phyloP scores from a whole-genome alignment of 345 rosid genomes.

The Gossypium mustelinum region DNA sequence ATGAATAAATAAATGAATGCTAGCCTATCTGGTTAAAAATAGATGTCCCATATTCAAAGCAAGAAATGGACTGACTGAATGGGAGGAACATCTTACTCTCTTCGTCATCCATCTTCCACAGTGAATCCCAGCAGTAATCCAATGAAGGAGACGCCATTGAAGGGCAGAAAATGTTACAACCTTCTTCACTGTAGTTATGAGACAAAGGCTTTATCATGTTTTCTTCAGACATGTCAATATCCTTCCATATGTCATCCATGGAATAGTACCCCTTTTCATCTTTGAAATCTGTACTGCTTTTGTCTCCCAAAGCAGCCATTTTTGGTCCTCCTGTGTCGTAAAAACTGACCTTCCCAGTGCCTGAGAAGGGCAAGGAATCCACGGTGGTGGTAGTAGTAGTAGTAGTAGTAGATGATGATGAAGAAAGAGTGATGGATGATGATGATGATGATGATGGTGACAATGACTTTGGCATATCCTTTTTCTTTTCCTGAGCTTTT shows the following conservation, averaged over 20 bases:
- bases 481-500: constrained; percentile 73
- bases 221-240: constrained; percentile 55
- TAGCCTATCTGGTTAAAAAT: constrained; percentile 44
- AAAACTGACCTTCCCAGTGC: constrained; percentile 57
- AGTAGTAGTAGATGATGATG: constrained; percentile 40
- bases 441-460: constrained; percentile 41
- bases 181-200: constrained; percentile 45
- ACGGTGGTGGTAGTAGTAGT: constrained; percentile 34
- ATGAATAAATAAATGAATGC: constrained; percentile 46
- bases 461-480: constrained; percentile 34
- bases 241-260: constrained; percentile 93
- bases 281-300: constrained; percentile 33
- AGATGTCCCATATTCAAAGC: constrained; percentile 37
- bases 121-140: constrained; percentile 53
- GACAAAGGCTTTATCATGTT: constrained; percentile 45
- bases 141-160: constrained; percentile 49
- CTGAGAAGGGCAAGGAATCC: constrained; percentile 37
- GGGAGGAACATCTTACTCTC: constrained; percentile 54
- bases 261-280: constrained; percentile 47
- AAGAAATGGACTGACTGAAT: constrained; percentile 32
- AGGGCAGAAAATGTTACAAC: constrained; percentile 41
- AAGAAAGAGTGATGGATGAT: neutral
- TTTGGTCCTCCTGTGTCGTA: constrained; percentile 72
- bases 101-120: constrained; percentile 70
- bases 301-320: constrained; percentile 21